Base-by-base conservation (phyloP, 2,329 filamentous ascomycete genomes). In the Pezicula rhizophila region DNA sequence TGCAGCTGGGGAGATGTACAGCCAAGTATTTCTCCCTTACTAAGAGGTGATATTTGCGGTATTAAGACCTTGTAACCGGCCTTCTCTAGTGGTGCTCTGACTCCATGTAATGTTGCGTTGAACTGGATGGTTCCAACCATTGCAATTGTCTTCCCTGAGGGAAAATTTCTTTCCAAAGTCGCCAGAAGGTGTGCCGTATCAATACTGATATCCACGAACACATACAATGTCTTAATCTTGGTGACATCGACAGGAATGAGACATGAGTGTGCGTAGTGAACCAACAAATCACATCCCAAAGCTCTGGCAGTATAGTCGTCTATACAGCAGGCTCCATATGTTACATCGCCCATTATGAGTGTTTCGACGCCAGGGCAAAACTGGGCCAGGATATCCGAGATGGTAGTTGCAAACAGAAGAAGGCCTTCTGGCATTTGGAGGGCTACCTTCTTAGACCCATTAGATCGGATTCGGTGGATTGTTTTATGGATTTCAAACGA, bases 401-500 rank as follows among this genome's bases (percentile, higher is more conserved):
- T 92, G 33, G 93, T 99, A 23, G 93, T 97, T 18, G 93, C 93
- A 66, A 99, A 99, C 49, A 99, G 75, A 25, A 99, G 79, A 2
- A 99, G 78, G 1, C 93, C 93, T 68, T 99, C 95, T 5, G 93
- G 93, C 76, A 99, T 93, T 68, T 99, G 93, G n/a, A 99, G 76
- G 0, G 92, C 95, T 2, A 99, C 84, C 57, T 84, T 86, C 64
- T 84, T 92, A 2, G 91, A 84, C 8, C 79, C 82, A 8, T 85
- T 82, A 1, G 84, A 85, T 40, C 89, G 85, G 66, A 99, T 91
- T 42, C 92, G 84, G 69, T 97, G 90, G 61, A 99, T 95, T 8
- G 93, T 99, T 72, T 99, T 99, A 65, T 89, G 93, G 48, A 99
- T 90, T 72, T 99, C 93, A 66, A 99, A 99, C 60, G 88, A 92